Base-by-base conservation (phyloP, 2,329 filamentous ascomycete genomes). In the Diaporthe sp. region DNA sequence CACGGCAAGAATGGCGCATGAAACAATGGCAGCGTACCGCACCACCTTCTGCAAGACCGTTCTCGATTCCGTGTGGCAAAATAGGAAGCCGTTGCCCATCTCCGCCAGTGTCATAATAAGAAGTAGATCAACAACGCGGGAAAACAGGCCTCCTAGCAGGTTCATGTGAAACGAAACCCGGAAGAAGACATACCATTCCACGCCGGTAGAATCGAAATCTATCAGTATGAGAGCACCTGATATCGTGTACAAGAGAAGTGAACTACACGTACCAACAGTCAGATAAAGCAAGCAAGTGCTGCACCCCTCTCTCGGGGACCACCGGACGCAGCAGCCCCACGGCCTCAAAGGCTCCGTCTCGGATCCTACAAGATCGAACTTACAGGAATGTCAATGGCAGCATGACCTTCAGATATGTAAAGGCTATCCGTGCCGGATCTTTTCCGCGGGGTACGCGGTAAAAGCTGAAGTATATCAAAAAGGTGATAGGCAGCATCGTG, bases 21-120 rank as follows among this genome's bases (percentile, higher is more conserved):
- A 60, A 2, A n/a, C 10, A 60, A 60, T 40, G 57, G 35, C 57
- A 40, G 35, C 57, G 6, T 40, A 60, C 35, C 35, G 35, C 57
- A 60, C 9, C 35, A 40, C 35, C 57, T 35, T 25, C n/a, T 60
- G 57, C 57, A 60, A 60, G 12, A 40, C 4, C 2, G 57, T 60
- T 40, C 57, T 60, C 35, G 57, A 40, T 17, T 60, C 57, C 35
- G 57, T 17, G 57, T 25, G 57, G 33, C 35, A 40, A 28, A 60
- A 60, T 2, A 60, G 35, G n/a, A 60, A 60, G n/a, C 57, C 57
- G n/a, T 60, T 60, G 57, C 57, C 57, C 35, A 60, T 35, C 57
- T 60, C 57, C 13, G 40, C 57, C 57, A 60, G 35, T 60, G 57
- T 60, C 57, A 60, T 17, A 25, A 60, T 35, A 10, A 60, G 57